Conservation (phyloP, 2,329 filamentous ascomycete genomes). For the Nigrospora oryzae region DNA sequence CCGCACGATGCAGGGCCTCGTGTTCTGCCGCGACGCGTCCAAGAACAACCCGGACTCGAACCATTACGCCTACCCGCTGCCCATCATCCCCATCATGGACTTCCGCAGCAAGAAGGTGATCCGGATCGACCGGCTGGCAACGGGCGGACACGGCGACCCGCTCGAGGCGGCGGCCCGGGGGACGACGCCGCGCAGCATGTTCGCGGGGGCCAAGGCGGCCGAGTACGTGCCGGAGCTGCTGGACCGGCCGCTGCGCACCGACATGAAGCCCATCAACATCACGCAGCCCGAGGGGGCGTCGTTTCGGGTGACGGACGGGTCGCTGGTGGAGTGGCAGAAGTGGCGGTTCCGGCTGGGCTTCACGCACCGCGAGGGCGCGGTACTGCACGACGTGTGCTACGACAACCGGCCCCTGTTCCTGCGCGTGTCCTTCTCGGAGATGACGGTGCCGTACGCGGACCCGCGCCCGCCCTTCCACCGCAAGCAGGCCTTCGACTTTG, state of each 20-base stretch:
- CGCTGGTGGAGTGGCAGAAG: conserved; percentile 23
- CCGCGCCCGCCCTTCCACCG: conserved; percentile 53
- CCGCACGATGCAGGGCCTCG: conserved; percentile 40
- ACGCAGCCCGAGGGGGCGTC: conserved; percentile 43
- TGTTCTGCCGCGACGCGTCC: conserved; percentile 34
- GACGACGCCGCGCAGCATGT: conserved; percentile 33
- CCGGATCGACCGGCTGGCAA: conserved; percentile 48
- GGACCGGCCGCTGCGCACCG: conserved; percentile 33
- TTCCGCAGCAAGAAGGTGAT: conserved; percentile 43
- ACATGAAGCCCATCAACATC: conserved; percentile 63
- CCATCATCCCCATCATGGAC: conserved; percentile 51
- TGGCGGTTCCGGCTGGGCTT: conserved; percentile 57
- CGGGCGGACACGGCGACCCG: conserved; percentile 32
- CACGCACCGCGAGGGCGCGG: conserved; percentile 52
- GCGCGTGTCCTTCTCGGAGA: conserved; percentile 52
- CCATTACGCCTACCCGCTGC: conserved; percentile 54
- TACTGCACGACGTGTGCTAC: conserved; percentile 54
- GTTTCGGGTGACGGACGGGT: conserved; percentile 19
- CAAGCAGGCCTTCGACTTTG: conserved; percentile 63
- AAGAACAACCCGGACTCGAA: conserved; percentile 46
- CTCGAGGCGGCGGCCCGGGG: conserved; percentile 22
- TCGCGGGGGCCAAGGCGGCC: conserved; percentile 28
- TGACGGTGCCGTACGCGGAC: conserved; percentile 56
- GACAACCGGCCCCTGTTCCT: conserved; percentile 51
- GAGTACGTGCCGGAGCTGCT: conserved; percentile 46